Evolutionary conservation across 2,329 filamentous ascomycete species (phyloP), one percentile per base, ranked within the genome.

Genomic region (Plectosphaerella sp.): DNA sequence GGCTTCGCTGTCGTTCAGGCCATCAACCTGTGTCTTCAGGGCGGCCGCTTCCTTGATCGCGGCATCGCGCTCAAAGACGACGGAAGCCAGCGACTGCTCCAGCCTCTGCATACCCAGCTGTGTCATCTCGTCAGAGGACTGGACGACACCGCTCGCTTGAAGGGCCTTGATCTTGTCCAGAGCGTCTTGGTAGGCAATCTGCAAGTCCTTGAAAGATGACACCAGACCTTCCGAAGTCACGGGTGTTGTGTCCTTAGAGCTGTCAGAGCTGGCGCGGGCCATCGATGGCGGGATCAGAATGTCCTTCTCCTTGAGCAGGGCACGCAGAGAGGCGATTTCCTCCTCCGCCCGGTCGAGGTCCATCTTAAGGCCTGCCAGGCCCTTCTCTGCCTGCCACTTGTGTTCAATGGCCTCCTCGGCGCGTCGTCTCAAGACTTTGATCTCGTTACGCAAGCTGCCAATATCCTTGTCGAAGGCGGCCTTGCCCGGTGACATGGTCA

Each of bases 361-460:
- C 88, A 96, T 97, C 73, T 96, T 96, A 52, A 97, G 74, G 51
- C 92, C 91, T 49, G 84, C 81, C 2, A 97, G 75, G 16, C 91
- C 91, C 71, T 95, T 95, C 71, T 97, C 93, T 56, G 92, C 93
- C 65, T 95, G 88, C 87, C 90, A 97, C 70, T 97, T 97, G 63
- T 96, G 89, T 64, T 96, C 91, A 14, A 97, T 80, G 15, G 93
- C 93, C 58, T 97, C 93, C 62, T 99, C 93, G 28, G 93, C 93
- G 50, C 94, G 85, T 56, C 87, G 87, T 43, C 94, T 86, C 52
- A 99, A 78, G 15, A 87, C 81, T 49, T 88, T 89, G 56, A 99
- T 88, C 66, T 99, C 94, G 22, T 87, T 84, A 54, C 91, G 86
- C 43, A 97, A 76, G 56, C 80, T 86, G 2, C 80, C 78, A 7